A percentile compares a stretch with the other conserved stretches of the same genome.
Conservation (phyloP, 2,329 filamentous ascomycete species). For the Sporothrix sp. region DNA sequence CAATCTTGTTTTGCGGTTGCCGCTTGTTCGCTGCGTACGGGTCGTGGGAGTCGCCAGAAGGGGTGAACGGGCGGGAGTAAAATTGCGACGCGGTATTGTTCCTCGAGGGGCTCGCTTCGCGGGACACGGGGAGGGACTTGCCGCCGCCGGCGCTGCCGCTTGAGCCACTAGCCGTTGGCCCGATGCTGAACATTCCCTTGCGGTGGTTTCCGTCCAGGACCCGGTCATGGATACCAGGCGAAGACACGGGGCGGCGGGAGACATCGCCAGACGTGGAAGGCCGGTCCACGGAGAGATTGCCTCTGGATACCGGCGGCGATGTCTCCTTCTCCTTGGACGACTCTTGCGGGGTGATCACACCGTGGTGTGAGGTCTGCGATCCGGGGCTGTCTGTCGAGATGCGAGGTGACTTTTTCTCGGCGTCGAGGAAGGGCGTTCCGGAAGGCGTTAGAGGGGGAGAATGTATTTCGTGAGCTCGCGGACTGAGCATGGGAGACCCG, state of each 20-base stretch:
- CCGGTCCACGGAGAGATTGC: constrained; percentile 29
- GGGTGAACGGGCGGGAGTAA: constrained; percentile 68
- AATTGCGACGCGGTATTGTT: constrained; percentile 47
- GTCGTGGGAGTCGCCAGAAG: constrained; percentile 69
- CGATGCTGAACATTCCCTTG: constrained; percentile 44
- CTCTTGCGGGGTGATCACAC: constrained; percentile 56
- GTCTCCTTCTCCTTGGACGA: constrained; percentile 50
- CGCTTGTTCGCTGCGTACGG: constrained; percentile 79
- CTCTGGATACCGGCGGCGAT: constrained; percentile 32
- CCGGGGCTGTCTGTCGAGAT: constrained; percentile 14
- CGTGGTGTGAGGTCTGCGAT: constrained; percentile 19
- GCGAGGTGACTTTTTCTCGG: constrained; percentile 24
- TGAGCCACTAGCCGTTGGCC: constrained; percentile 22
- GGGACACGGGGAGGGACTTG: constrained; percentile 46
- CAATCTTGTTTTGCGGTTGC: constrained; percentile 57
- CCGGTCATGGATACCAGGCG: constrained; percentile 26
- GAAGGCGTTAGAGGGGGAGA: constrained; percentile 86
- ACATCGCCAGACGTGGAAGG: constrained; percentile 30
- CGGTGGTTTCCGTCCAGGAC: constrained; percentile 32
- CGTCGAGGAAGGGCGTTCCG: constrained; percentile 48
- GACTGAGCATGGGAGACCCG: constrained; percentile 59
- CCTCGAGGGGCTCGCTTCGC: constrained; percentile 57
- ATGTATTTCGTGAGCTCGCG: constrained; percentile 61
- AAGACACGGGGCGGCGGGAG: constrained; percentile 31
- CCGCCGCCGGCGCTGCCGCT: constrained; percentile 27